phyloP scores from a whole-genome alignment of 352 stramenopile genomes.

The Pythium grandisporangium region DNA sequence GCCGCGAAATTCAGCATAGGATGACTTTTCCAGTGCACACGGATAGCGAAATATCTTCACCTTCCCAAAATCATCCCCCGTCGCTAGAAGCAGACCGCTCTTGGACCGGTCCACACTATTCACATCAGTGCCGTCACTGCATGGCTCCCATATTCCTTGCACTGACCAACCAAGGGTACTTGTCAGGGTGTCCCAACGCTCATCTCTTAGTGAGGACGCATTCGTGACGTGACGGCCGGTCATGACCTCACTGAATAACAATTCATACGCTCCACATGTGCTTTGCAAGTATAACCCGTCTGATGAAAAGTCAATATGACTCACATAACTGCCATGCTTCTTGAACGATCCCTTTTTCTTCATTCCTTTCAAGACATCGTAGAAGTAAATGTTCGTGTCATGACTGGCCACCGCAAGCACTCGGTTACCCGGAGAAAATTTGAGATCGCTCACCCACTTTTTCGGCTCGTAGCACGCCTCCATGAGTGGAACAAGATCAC shows the following conservation, averaged over 20 bases:
- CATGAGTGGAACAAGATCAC: conserved; percentile 29
- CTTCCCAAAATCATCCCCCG: conserved; percentile 76
- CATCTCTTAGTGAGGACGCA: conserved; percentile 75
- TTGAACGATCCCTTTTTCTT: conserved; percentile 55
- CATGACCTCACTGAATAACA: conserved; percentile 85
- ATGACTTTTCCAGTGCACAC: conserved; percentile 43
- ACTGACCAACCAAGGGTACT: conserved; percentile 83
- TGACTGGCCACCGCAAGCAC: conserved; percentile 57
- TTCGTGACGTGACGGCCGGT: conserved; percentile 58
- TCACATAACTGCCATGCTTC: conserved; percentile 74
- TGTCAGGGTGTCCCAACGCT: conserved; percentile 87
- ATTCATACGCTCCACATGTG: conserved; percentile 79
- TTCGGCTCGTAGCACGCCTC: conserved; percentile 46
- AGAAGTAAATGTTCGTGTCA: conserved; percentile 69
- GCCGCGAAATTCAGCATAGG: conserved; percentile 43
- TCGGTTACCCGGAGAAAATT: conserved; percentile 58
- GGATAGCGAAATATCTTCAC: conserved; percentile 88
- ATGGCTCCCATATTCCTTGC: conserved; percentile 84
- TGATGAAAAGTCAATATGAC: conserved; percentile 67
- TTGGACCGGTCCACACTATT: conserved; percentile 66
- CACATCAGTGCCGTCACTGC: conserved; percentile 73
- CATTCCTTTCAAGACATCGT: conserved; percentile 66
- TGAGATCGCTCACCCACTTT: conserved; percentile 65
- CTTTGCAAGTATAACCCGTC: conserved; percentile 59
- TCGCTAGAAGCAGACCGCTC: conserved; percentile 51